Percentiles rank a stretch among this genome's conserved stretches.
These are phyloP conservation scores for Kodamaea anthophila DNA, from an alignment of 1,139 yeast genomes.

Conservation along the genomic window DNA sequence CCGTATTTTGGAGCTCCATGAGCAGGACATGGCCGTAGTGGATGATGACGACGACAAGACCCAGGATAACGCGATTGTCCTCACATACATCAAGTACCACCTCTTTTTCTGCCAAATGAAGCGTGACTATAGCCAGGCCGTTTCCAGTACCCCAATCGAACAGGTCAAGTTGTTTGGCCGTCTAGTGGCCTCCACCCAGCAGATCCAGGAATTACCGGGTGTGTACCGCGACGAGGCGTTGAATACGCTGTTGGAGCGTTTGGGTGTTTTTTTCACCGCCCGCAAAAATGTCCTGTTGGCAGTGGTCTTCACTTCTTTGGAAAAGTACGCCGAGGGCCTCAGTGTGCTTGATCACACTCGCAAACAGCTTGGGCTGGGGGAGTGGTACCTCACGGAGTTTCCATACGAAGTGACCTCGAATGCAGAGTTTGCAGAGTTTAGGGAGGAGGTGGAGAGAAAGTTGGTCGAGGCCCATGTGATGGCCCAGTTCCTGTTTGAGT, in stretches of 20 bases:
- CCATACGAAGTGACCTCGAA: conserved; percentile 36
- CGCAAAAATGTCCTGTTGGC: conserved; percentile 43
- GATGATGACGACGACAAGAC: conserved; percentile 48
- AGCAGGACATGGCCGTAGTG: conserved; percentile 19
- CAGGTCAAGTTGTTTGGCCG: conserved; percentile 42
- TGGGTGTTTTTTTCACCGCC: conserved; percentile 42
- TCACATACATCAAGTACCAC: conserved; percentile 70
- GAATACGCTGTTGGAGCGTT: conserved; percentile 43
- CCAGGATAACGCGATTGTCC: conserved; percentile 69
- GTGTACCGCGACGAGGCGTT: conserved; percentile 79
- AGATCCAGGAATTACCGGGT: conserved; percentile 79
- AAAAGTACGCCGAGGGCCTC: conserved; percentile 48
- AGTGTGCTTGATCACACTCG: conserved; percentile 41
- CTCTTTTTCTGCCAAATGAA: conserved; percentile 59
- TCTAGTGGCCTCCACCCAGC: conserved; percentile 43
- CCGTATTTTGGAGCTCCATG: conserved; percentile 28
- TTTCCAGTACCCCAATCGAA: conserved; percentile 8
- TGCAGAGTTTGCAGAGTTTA: conserved; percentile 26
- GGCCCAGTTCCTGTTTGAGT: conserved; percentile 40
- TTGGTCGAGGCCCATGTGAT: conserved; percentile 43
- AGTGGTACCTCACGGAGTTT: conserved; percentile 25
- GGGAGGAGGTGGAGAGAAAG: conserved; percentile 20
- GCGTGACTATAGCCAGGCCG: conserved; percentile 46
- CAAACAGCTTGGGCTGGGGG: conserved; percentile 13
- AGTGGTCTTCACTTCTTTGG: conserved; percentile 40